Conservation (phyloP, 768 basidiomycete genomes). For the Rhodotorula diobovata region DNA sequence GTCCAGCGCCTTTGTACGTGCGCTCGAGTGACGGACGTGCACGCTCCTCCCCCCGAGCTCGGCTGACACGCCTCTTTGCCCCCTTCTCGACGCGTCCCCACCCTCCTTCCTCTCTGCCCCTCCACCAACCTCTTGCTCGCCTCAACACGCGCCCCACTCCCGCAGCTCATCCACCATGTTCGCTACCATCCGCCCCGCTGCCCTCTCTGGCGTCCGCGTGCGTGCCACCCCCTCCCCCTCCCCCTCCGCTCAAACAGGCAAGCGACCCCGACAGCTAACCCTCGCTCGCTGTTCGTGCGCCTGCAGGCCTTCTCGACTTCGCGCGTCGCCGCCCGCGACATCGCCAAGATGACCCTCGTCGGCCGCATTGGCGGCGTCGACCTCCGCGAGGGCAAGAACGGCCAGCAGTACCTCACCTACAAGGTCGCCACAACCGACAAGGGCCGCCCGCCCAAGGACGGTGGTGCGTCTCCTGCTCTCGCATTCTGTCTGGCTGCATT, state of each 20-base stretch:
- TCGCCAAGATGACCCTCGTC: conserved; percentile 72
- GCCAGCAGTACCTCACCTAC: conserved; percentile 80
- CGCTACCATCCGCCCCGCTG: conserved; percentile 15
- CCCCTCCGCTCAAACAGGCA: not conserved
- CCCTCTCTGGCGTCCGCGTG: conserved; percentile 25
- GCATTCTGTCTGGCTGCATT: no score
- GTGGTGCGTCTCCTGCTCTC: conserved; percentile 19
- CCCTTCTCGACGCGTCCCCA: not conserved
- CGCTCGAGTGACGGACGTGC: no score
- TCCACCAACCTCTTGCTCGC: not conserved
- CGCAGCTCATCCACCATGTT: conserved; percentile 3
- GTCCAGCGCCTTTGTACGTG: not conserved
- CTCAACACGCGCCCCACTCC: not conserved
- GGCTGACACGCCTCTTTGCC: not conserved
- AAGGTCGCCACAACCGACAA: conserved; percentile 65
- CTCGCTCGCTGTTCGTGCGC: not conserved
- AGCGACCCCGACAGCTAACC: not conserved
- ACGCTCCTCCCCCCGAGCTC: not conserved
- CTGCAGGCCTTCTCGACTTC: conserved; percentile 37
- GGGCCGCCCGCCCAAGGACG: conserved; percentile 22
- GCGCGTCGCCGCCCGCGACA: conserved; percentile 15
- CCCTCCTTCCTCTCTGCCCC: no score
- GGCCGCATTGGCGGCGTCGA: conserved; percentile 70
- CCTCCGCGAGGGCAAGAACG: conserved; percentile 61
- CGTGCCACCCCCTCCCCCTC: conserved; percentile 1